Evolutionary conservation across 2,329 filamentous ascomycete genomes (phyloP), one percentile per base, ranked within the genome.

Genomic region (Lecanicillium sp.): DNA sequence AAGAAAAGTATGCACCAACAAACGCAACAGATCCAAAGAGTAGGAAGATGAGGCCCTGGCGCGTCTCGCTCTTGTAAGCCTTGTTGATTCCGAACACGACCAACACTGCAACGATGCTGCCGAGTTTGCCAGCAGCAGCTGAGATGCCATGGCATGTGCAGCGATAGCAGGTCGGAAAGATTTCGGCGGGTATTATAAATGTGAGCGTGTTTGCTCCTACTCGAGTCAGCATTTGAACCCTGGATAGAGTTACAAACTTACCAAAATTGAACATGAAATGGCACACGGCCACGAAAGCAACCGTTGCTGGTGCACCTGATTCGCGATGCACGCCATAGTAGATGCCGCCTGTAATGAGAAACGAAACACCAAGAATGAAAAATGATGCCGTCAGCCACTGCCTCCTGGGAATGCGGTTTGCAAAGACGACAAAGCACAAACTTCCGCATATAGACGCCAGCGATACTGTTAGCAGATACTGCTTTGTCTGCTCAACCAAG

Each of bases 151-250:
- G 75, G 42, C 74, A 79, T 0, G 75, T 77, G 36, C 70, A 76
- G 29, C 78, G 70, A 48, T 79, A 80, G 45, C 70, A 68, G 2
- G 77, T 81, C 0, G 75, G 76, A 51, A 82, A 83, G 30, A 78
- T 70, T 51, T 82, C 77, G 30, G 74, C 76, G 2, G 78, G 75
- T 13, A 81, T 70, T 38, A 80, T 72, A 48, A 81, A 80, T 0
- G 75, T 80, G 9, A 79, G 67, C 0, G 72, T 75, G 48, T 80
- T 80, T 30, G 75, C 74, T 9, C 75, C 70, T 69, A 35, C 4
- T 15, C 14, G 9, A 11, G 36, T 49, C 28, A 51, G 48, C 37
- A 36, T 39, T 31, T 29, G 35, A 11, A 17, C 34, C n/a, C n/a
- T n/a, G 19, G 19, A 31, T 38, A 2, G 6, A 31, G 11, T 15